Percentiles rank a stretch among this genome's conserved stretches.
Conservation (phyloP, 352 stramenopile genomes). For the Phytophthora litchii region DNA sequence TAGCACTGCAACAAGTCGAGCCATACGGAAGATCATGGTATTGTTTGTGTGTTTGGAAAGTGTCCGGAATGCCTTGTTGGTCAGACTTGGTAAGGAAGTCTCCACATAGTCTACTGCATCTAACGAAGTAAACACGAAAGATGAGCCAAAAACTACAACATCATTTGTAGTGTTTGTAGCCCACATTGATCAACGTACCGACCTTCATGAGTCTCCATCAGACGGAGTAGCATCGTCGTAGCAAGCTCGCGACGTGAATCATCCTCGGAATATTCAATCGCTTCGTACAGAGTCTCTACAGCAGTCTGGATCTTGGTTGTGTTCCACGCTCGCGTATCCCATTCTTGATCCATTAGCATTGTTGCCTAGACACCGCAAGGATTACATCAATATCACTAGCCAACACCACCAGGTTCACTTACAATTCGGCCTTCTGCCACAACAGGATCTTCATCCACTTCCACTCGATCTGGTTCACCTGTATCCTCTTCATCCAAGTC, state of each 20-base stretch:
- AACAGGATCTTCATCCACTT: slow-evolving; percentile 31
- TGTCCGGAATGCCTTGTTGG: slow-evolving; percentile 77
- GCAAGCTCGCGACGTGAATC: slow-evolving; percentile 54
- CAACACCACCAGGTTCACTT: slow-evolving; percentile 20
- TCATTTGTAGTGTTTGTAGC: neutral
- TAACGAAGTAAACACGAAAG: slow-evolving; percentile 7
- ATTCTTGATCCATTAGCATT: slow-evolving; percentile 85
- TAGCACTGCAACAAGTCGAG: slow-evolving; percentile 56
- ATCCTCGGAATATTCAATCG: slow-evolving; percentile 60
- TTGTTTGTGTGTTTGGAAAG: slow-evolving; percentile 64
- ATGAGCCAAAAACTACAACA: neutral
- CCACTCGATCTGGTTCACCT: slow-evolving; percentile 23
- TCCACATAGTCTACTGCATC: slow-evolving; percentile 70
- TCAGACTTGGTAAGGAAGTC: slow-evolving; percentile 66
- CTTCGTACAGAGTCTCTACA: slow-evolving; percentile 69
- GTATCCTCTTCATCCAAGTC: slow-evolving; percentile 35
- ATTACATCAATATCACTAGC: slow-evolving; percentile 1
- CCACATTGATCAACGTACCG: slow-evolving; percentile 17
- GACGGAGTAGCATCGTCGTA: slow-evolving; percentile 68
- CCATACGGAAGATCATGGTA: slow-evolving; percentile 59
- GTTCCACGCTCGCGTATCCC: slow-evolving; percentile 78
- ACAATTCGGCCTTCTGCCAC: slow-evolving; percentile 61
- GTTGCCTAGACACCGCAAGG: slow-evolving; percentile 43
- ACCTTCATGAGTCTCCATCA: slow-evolving; percentile 76
- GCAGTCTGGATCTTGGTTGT: slow-evolving; percentile 58